Conservation (phyloP, 768 basidiomycete genomes). For the Kwoniella newhampshirensis region DNA sequence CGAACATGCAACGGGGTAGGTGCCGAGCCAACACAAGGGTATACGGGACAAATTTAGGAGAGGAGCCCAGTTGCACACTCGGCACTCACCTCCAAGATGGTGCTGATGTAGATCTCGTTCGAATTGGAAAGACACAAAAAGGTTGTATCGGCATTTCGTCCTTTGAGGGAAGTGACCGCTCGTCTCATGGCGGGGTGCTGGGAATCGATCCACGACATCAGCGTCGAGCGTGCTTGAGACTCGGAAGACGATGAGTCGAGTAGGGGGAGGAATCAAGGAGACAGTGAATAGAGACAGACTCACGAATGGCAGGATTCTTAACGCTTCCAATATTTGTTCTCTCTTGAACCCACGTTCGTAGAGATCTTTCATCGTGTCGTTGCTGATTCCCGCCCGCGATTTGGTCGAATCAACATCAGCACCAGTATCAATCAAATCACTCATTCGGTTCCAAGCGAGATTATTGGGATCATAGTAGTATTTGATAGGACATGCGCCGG, state of each 20-base stretch:
- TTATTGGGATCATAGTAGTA: too few relatives aligned
- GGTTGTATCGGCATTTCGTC: slow-evolving; percentile 64
- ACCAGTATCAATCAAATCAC: not conserved
- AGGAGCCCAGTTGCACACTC: not conserved
- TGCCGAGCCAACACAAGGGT: too few relatives aligned
- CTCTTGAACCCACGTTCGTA: slow-evolving; percentile 68
- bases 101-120: slow-evolving; percentile 85
- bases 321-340: slow-evolving; percentile 72
- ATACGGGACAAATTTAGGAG: not conserved
- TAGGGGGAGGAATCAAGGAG: too few relatives aligned
- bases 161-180: slow-evolving; percentile 75
- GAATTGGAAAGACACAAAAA: slow-evolving; percentile 93
- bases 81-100: slow-evolving; percentile 71
- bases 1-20: too few relatives aligned
- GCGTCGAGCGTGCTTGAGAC: not conserved
- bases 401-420: not conserved
- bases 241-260: not conserved
- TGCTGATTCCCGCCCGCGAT: slow-evolving; percentile 11
- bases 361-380: slow-evolving; percentile 63
- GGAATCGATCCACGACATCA: not conserved
- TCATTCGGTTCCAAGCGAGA: too few relatives aligned
- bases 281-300: too few relatives aligned
- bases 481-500: too few relatives aligned
- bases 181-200: slow-evolving; percentile 97
- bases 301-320: slow-evolving; percentile 83